Evolutionary conservation across 805 yeast species (phyloP).

Genomic region (Candida insectorum): DNA sequence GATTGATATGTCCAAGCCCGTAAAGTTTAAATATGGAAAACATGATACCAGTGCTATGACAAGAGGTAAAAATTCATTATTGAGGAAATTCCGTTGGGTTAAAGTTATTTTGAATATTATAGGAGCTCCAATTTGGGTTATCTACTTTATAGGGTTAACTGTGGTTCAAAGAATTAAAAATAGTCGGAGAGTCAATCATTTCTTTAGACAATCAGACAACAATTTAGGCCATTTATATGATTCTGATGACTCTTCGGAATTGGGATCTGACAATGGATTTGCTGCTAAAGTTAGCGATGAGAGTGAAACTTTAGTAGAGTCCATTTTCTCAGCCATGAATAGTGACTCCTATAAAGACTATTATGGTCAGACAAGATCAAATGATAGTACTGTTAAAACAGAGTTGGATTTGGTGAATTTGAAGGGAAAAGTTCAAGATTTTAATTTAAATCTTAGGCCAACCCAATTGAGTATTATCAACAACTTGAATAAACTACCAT

Average conservation of each 20-base stretch:
- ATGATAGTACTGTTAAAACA: slow-evolving; percentile 1
- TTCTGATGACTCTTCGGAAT: slow-evolving; percentile 5
- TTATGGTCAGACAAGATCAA: slow-evolving; percentile 4
- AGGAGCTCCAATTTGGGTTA: slow-evolving; percentile 60
- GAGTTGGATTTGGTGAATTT: slow-evolving; percentile 13
- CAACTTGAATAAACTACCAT: slow-evolving; percentile 52
- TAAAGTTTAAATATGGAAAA: slow-evolving; percentile 17
- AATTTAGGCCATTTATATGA: slow-evolving; percentile 25
- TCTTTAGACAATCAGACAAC: slow-evolving; percentile 25
- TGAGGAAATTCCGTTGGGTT: slow-evolving; percentile 46
- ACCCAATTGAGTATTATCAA: slow-evolving; percentile 52
- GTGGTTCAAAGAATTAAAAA: slow-evolving; percentile 33
- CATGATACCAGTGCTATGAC: slow-evolving; percentile 6
- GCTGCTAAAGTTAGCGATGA: slow-evolving; percentile 48
- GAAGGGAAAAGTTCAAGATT: slow-evolving; percentile 18
- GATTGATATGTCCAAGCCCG: slow-evolving; percentile 48
- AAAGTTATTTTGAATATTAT: slow-evolving; percentile 43
- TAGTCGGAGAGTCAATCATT: slow-evolving; percentile 23
- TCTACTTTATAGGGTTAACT: slow-evolving; percentile 49
- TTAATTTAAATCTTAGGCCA: slow-evolving; percentile 34
- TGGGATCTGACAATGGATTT: slow-evolving; percentile 14
- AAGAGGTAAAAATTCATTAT: slow-evolving; percentile 23
- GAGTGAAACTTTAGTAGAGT: slow-evolving; percentile 63
- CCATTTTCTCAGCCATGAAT: slow-evolving; percentile 57
- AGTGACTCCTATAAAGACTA: slow-evolving; percentile 21